Conservation (phyloP, 73 alveolate genomes). For the Symbiodinium natans region DNA sequence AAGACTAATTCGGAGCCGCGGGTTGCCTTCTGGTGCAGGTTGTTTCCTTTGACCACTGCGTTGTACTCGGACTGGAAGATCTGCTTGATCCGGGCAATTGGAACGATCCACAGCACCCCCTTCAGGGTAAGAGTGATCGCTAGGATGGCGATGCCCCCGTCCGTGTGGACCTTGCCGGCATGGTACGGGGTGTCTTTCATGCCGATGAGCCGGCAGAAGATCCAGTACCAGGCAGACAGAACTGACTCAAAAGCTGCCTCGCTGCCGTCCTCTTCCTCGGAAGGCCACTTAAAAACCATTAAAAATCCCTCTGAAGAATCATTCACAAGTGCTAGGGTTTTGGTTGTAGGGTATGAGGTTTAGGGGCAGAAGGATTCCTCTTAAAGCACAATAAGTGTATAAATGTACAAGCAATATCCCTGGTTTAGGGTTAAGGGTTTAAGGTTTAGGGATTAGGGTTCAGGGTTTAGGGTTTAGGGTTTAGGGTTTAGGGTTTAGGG, state of each 20-base stretch:
- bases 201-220: conserved; percentile 18
- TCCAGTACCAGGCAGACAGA: conserved; percentile 45
- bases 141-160: conserved; percentile 35
- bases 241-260: conserved; percentile 28
- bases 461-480: background rate
- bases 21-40: background rate
- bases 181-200: background rate
- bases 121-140: conserved; percentile 64
- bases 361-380: no score
- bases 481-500: background rate
- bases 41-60: background rate
- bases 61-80: conserved; percentile 4
- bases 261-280: background rate
- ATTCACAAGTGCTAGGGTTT: no score
- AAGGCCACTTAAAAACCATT: background rate
- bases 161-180: conserved; percentile 17
- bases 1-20: no score
- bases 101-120: conserved; percentile 27
- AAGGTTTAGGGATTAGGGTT: background rate
- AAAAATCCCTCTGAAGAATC: background rate
- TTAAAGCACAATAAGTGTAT: no score
- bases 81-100: conserved; percentile 71
- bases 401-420: no score
- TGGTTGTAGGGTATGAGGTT: background rate
- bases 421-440: background rate